Percentiles rank a stretch among this genome's conserved stretches.
These are phyloP conservation scores for Ophiosphaerella narmari DNA, from an alignment of 2,329 filamentous ascomycete species.

Conservation along the genomic window DNA sequence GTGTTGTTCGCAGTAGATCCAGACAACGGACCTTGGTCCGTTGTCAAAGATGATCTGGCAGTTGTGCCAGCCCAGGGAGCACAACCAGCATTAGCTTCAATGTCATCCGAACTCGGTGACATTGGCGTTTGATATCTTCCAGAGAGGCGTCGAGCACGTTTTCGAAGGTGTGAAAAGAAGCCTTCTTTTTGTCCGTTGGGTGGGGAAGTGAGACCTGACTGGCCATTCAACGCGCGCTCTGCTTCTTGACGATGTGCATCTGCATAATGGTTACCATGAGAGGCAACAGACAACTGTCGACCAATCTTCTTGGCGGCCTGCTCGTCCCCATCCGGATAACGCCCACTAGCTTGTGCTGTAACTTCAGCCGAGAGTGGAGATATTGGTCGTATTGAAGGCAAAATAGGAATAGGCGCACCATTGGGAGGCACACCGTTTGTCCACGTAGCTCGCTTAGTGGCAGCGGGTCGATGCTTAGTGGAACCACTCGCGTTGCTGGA, in stretches of 20 bases:
- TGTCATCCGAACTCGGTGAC: constrained; percentile 79
- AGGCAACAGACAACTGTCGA: constrained; percentile 88
- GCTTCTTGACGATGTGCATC: constrained; percentile 90
- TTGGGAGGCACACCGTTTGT: constrained; percentile 76
- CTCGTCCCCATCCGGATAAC: constrained; percentile 61
- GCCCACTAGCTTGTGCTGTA: constrained; percentile 81
- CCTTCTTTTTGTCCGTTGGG: constrained; percentile 85
- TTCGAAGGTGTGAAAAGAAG: constrained; percentile 96
- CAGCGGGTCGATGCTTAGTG: constrained; percentile 61
- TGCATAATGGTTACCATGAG: constrained; percentile 89
- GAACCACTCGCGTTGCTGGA: constrained; percentile 50
- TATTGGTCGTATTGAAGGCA: constrained; percentile 91
- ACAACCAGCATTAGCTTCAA: constrained; percentile 91
- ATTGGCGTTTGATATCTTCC: constrained; percentile 84
- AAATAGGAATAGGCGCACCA: constrained; percentile 89
- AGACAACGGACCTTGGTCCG: constrained; percentile 60
- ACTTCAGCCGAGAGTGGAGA: constrained; percentile 96
- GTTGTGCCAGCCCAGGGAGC: constrained; percentile 79
- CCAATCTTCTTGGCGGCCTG: constrained; percentile 88
- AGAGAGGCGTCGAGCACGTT: constrained; percentile 88
- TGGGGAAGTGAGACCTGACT: constrained; percentile 74
- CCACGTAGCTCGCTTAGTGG: constrained; percentile 90
- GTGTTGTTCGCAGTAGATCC: constrained; percentile 52
- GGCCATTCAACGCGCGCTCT: constrained; percentile 85
- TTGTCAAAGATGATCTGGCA: constrained; percentile 81